Base-by-base conservation (phyloP, 495 filamentous ascomycete genomes). In the Aspergillus funiculosus region DNA sequence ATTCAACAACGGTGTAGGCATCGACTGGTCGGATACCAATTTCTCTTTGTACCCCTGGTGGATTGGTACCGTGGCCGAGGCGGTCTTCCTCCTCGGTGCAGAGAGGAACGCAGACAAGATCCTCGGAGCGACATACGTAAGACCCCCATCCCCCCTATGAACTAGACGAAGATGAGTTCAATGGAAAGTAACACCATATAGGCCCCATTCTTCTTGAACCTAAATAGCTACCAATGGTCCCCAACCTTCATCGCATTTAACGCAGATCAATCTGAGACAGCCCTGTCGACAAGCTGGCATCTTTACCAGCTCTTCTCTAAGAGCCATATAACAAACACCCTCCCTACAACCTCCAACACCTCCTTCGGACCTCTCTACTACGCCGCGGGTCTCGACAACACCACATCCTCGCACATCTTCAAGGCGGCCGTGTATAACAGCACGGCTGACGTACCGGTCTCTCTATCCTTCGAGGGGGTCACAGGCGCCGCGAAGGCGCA, bases 361-460 rank as follows among this genome's bases (percentile, higher is more conserved):
- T 50, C 43, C 31, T 70, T 67, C 28, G 64, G 65, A n/a, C 72
- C 72, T 1, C 53, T 75, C 6, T 74, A 72, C 56, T 75, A 66
- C 52, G 69, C 54, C 11, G 58, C 67, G 5, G 60, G 61, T 13
- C 49, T 59, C 7, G 50, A 69, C 46, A 62, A 50, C 40, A 37
- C 52, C 24, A 63, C 54, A 15, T 44, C 55, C 24, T 64, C 64
- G 11, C 61, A 72, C 46, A 64, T 76, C 39, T 75, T 82, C 61
- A 87, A 87, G 54, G 71, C 70, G 8, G 81, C 80, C 22, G 75
- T 82, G 0, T 87, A 86, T 63, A 86, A 87, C 63, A 68, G 71
- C 41, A 79, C 81, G 3, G 63, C 40, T 3, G 50, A 63, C 15
- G 64, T 74, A 0, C 56, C 74, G 0, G 66, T 86, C 11, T 64